Base-by-base conservation (phyloP, 1,284 basidiomycete genomes). In the Microbotryum intermedium region DNA sequence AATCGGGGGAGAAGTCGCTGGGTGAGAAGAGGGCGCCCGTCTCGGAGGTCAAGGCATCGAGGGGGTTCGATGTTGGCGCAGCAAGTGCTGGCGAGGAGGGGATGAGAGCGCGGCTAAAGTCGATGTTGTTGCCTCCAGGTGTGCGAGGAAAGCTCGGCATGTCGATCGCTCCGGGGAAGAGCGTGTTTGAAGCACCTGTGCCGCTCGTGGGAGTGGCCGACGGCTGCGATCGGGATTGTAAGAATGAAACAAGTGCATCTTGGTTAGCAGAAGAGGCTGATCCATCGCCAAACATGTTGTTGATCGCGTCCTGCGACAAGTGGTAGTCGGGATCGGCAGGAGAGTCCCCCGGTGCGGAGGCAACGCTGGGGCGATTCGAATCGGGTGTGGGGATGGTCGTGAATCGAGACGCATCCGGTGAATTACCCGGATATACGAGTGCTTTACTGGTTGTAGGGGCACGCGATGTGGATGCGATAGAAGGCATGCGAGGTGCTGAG, bases 361-460 rank as follows among this genome's bases (percentile, higher is more conserved):
- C 26, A 16, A 49, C 25, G 42, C 23, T 63, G 47, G 34, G 58
- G 28, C 61, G 54, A 29, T 62, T 39, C 26, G 56, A 25, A 16
- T 50, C 47, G 21, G 58, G 58, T 34, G 57, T 51, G n/a, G 48
- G 28, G 57, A 60, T 51, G 43, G 61, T 43, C 6, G 60, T 53
- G 58, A 63, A 69, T 50, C 69, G 62, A 23, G 66, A 62, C 8
- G 61, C 62, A n/a, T 44, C 42, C 8, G 61, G 53, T 6, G 57
- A 55, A 10, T 45, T 23, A 2, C 34, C 34, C 11, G 34, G 34
- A 39, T 39, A 39, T 18, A 23, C 46, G 26, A 48, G 26, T 20
- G 46, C 26, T 10, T 26, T 11, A 26, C 2, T 23, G 10, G 46
- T 42, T 25, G 51, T 50, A 5, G 55, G 56, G n/a, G 50, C 28